phyloP scores from a whole-genome alignment of 768 basidiomycete genomes.

The Omphalotus guepiniiformis region DNA sequence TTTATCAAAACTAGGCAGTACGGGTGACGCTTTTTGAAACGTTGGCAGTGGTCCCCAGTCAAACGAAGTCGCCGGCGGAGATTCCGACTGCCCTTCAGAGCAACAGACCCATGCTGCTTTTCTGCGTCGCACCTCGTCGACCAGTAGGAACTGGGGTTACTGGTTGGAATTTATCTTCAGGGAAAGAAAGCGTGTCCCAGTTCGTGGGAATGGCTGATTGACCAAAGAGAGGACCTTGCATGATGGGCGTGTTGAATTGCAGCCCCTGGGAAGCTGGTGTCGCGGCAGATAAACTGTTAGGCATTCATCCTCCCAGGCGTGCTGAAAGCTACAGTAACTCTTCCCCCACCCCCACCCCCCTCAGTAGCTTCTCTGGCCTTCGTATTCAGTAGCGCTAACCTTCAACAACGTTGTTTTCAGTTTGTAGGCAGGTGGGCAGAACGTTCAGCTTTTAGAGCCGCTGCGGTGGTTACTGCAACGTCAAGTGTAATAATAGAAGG shows the following conservation, averaged over 20 bases:
- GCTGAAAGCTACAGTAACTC: conserved; percentile 31
- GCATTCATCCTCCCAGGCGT: conserved; percentile 30
- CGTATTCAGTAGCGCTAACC: conserved; percentile 62
- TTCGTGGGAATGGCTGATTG: conserved; percentile 8
- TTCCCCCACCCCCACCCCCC: background rate
- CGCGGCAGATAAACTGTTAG: background rate
- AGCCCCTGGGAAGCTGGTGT: conserved; percentile 8
- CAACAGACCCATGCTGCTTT: conserved; percentile 1
- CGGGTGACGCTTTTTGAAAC: conserved; percentile 25
- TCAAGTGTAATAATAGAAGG: conserved; percentile 51
- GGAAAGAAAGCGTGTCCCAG: conserved; percentile 26
- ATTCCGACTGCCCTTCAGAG: conserved; percentile 30
- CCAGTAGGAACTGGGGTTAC: conserved; percentile 24
- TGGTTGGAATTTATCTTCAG: conserved; percentile 41
- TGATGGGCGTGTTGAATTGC: conserved; percentile 10
- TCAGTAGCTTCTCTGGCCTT: conserved; percentile 37
- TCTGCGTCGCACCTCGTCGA: conserved; percentile 16
- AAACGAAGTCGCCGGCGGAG: conserved; percentile 31
- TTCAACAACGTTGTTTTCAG: conserved; percentile 65
- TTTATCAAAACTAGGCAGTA: conserved; percentile 5
- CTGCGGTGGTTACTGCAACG: conserved; percentile 71
- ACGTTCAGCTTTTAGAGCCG: conserved; percentile 78
- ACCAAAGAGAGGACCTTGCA: conserved; percentile 23
- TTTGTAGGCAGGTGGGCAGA: conserved; percentile 61
- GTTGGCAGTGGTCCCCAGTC: conserved; percentile 62